A percentile compares a stretch with the other conserved stretches of the same genome.
Evolutionary conservation across 2,329 filamentous ascomycete species (phyloP).

Genomic region (Biscogniauxia sp.): DNA sequence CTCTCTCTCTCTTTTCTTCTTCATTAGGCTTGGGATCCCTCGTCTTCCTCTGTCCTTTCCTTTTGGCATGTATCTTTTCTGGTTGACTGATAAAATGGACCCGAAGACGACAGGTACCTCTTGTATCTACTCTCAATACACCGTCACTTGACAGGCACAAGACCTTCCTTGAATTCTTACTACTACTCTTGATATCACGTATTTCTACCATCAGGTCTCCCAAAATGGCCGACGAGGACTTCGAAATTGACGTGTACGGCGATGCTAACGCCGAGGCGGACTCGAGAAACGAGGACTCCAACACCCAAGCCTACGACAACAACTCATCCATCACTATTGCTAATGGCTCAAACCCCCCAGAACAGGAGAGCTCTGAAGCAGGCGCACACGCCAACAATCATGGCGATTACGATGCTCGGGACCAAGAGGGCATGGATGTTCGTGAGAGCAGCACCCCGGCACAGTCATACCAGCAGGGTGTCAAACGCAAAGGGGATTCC

Average conservation of each 20-base stretch:
- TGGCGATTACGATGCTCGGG: slow-evolving; percentile 39
- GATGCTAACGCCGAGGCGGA: slow-evolving; percentile 51
- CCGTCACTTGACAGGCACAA: slow-evolving; percentile 33
- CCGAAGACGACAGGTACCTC: slow-evolving; percentile 36
- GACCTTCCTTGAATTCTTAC: slow-evolving; percentile 24
- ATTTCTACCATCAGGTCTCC: slow-evolving; percentile 23
- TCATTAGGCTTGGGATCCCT: slow-evolving; percentile 20
- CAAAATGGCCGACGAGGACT: slow-evolving; percentile 67
- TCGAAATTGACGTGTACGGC: slow-evolving; percentile 71
- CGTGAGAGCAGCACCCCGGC: slow-evolving; percentile 31
- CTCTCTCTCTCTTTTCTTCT: slow-evolving; percentile 31
- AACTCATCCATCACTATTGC: slow-evolving; percentile 42
- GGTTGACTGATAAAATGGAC: slow-evolving; percentile 37
- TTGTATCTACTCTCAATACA: slow-evolving; percentile 43
- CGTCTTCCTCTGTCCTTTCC: slow-evolving; percentile 13
- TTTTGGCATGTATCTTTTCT: slow-evolving; percentile 26
- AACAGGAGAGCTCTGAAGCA: slow-evolving; percentile 19
- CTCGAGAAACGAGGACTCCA: slow-evolving; percentile 32
- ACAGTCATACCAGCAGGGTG: slow-evolving; percentile 49
- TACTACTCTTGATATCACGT: slow-evolving; percentile 30
- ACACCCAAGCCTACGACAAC: slow-evolving; percentile 37
- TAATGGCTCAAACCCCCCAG: slow-evolving; percentile 32
- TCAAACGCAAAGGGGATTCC: slow-evolving; percentile 60
- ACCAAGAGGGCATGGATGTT: slow-evolving; percentile 31
- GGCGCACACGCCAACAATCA: slow-evolving; percentile 37